A percentile compares a stretch with the other conserved stretches of the same genome.
These are phyloP conservation scores for Cudoniella acicularis DNA, from an alignment of 495 filamentous ascomycete genomes.

Conservation along the genomic window DNA sequence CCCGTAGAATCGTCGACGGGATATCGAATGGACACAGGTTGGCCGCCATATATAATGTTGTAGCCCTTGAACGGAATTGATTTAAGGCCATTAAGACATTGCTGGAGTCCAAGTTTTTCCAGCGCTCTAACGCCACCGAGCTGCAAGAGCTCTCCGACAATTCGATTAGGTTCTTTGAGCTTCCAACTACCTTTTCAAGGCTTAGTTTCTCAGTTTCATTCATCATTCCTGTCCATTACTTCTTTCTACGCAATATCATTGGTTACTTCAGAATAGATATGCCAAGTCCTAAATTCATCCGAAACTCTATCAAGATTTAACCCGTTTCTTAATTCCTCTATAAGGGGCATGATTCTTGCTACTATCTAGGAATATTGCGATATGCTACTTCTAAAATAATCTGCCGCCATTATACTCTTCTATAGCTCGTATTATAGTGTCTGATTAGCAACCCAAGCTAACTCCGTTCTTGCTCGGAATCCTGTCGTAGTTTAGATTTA, in stretches of 20 bases:
- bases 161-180: too few species aligned
- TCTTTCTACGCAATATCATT: neutral
- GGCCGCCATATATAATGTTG: too few species aligned
- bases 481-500: neutral
- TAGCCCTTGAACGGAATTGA: too few species aligned
- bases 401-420: conserved; percentile 1
- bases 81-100: too few species aligned
- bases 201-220: neutral
- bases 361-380: neutral
- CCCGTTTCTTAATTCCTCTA: neutral
- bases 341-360: neutral
- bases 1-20: too few species aligned
- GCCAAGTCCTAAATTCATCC: neutral
- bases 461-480: neutral
- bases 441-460: conserved; percentile 1
- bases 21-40: too few species aligned
- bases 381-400: conserved; percentile 3
- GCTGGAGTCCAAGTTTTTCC: too few species aligned
- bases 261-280: neutral
- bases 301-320: neutral
- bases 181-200: neutral
- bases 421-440: conserved; percentile 2
- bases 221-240: neutral
- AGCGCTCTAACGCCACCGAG: too few species aligned
- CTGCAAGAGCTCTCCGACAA: too few species aligned